Evolutionary conservation across 2,329 filamentous ascomycete genomes (phyloP).

Genomic region (Dactylellina parvicollis): DNA sequence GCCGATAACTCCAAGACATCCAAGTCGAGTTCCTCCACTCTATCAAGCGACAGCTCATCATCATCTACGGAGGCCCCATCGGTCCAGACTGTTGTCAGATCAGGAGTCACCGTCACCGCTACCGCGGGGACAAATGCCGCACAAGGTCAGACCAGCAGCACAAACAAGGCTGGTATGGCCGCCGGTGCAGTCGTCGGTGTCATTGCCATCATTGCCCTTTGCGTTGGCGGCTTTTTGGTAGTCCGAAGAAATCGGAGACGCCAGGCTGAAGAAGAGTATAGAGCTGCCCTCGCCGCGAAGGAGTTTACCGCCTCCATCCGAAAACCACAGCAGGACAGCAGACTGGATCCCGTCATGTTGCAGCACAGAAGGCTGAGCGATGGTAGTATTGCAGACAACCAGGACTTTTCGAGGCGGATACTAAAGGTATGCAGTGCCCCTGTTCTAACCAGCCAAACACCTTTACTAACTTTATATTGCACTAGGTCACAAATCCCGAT

Average conservation of each 20-base stretch:
- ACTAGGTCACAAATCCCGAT: slow-evolving; percentile 51
- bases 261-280: slow-evolving; percentile 84
- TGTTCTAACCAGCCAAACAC: background rate
- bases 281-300: slow-evolving; percentile 80
- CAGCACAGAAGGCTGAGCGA: slow-evolving; percentile 86
- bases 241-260: slow-evolving; percentile 79
- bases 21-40: slow-evolving; percentile 23
- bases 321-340: slow-evolving; percentile 74
- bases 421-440: slow-evolving; percentile 74
- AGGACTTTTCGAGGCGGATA: slow-evolving; percentile 95
- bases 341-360: slow-evolving; percentile 84
- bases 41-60: slow-evolving; percentile 27
- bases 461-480: background rate
- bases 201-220: slow-evolving; percentile 72
- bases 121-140: slow-evolving; percentile 35
- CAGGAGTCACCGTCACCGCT: slow-evolving; percentile 21
- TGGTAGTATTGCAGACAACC: slow-evolving; percentile 95
- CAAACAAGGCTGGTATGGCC: slow-evolving; percentile 85
- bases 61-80: slow-evolving; percentile 55
- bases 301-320: slow-evolving; percentile 69
- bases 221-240: slow-evolving; percentile 77
- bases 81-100: slow-evolving; percentile 57
- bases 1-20: slow-evolving; percentile 4
- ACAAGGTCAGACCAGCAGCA: slow-evolving; percentile 61
- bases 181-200: slow-evolving; percentile 88